A percentile compares a stretch with the other conserved stretches of the same genome.
phyloP scores from a whole-genome alignment of 2,329 filamentous ascomycete genomes.

The Leptographium flavum region DNA sequence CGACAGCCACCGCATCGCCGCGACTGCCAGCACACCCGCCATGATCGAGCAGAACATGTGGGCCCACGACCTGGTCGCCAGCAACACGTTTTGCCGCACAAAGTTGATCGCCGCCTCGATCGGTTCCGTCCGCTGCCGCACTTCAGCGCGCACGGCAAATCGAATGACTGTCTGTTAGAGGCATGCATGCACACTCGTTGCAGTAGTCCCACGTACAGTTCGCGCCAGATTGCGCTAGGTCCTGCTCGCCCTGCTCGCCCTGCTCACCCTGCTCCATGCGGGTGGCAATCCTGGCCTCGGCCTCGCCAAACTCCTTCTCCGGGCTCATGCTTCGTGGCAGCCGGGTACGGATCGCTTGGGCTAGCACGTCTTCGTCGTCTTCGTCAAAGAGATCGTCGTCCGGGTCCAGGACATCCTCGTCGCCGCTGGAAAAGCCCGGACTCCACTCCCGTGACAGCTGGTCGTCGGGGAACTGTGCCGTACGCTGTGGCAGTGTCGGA shows the following conservation, averaged over 20 bases:
- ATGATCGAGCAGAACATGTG: conserved; percentile 50
- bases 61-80: conserved; percentile 54
- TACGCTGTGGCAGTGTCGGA: not conserved
- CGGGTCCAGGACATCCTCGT: conserved; percentile 17
- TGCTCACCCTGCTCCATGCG: no score
- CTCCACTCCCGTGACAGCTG: conserved; percentile 16
- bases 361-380: conserved; percentile 26
- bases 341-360: conserved; percentile 38
- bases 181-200: not conserved
- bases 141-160: conserved; percentile 75
- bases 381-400: conserved; percentile 12
- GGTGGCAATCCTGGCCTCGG: conserved; percentile 21
- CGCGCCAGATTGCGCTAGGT: conserved; percentile 23
- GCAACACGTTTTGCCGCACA: conserved; percentile 42
- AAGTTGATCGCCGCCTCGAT: conserved; percentile 60
- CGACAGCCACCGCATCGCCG: conserved; percentile 50
- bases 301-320: conserved; percentile 34
- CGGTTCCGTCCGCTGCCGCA: conserved; percentile 73
- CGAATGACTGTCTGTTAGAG: conserved; percentile 55
- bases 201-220: conserved; percentile 30
- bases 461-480: not conserved
- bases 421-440: conserved; percentile 20
- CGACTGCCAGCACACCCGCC: conserved; percentile 48
- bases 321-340: conserved; percentile 42
- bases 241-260: no score